Conservation (phyloP, 2,329 filamentous ascomycete genomes). For the Xylariaceae sp. region DNA sequence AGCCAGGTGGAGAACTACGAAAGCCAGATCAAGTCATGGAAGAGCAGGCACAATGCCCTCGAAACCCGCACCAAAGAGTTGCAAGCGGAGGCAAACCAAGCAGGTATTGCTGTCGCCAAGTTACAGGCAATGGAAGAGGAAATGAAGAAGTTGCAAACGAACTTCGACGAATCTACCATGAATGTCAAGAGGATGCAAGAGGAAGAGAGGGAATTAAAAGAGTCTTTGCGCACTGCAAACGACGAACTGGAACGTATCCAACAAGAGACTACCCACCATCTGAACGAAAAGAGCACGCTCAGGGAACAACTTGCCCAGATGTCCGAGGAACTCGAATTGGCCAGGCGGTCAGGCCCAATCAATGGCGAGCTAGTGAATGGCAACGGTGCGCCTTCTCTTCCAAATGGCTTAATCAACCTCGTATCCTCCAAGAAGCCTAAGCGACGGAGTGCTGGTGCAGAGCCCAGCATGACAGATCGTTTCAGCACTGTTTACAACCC, state of each 20-base stretch:
- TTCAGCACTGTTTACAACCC: conserved; percentile 95
- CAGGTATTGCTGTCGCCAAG: conserved; percentile 90
- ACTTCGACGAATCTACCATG: conserved; percentile 86
- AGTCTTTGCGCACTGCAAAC: conserved; percentile 79
- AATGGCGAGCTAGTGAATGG: conserved; percentile 76
- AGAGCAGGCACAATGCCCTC: conserved; percentile 86
- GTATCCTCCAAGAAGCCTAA: conserved; percentile 98
- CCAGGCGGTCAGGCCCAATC: conserved; percentile 77
- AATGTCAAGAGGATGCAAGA: conserved; percentile 96
- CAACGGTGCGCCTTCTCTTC: conserved; percentile 58
- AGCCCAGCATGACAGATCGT: conserved; percentile 83
- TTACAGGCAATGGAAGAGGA: conserved; percentile 93
- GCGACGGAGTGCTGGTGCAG: conserved; percentile 87
- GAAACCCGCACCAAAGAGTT: conserved; percentile 92
- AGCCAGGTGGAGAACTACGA: conserved; percentile 96
- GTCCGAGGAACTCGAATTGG: conserved; percentile 89
- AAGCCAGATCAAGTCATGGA: conserved; percentile 94
- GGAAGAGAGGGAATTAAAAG: conserved; percentile 85
- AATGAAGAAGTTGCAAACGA: conserved; percentile 88
- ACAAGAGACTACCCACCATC: conserved; percentile 75
- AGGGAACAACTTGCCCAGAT: conserved; percentile 88
- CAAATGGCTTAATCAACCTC: conserved; percentile 89
- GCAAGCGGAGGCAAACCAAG: conserved; percentile 96
- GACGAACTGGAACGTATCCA: conserved; percentile 82
- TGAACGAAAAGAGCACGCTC: conserved; percentile 84